Conservation (phyloP, 1,284 basidiomycete species). For the Ceratobasidium sp. region DNA sequence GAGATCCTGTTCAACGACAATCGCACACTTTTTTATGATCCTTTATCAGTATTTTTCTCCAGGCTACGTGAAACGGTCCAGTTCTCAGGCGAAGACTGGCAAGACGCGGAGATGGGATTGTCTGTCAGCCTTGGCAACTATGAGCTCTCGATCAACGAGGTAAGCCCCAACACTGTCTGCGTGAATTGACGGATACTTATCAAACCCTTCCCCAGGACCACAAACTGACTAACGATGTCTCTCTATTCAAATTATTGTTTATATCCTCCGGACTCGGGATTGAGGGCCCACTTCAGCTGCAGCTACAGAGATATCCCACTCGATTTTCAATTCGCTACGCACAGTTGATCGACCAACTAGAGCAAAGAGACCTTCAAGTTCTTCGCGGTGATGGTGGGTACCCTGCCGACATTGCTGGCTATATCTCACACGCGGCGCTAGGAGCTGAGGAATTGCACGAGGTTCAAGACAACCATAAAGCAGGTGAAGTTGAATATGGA, state of each 20-base stretch:
- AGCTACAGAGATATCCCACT: conserved; percentile 7
- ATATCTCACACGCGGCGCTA: background rate
- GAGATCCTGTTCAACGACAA: conserved; percentile 32
- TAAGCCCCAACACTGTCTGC: background rate
- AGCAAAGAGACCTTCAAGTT: conserved; percentile 28
- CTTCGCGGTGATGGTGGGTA: conserved; percentile 15
- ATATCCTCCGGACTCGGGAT: conserved; percentile 36
- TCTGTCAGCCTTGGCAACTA: background rate
- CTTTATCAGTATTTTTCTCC: conserved; percentile 26
- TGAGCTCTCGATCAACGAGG: conserved; percentile 34
- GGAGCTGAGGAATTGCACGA: conserved; percentile 11
- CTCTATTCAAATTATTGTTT: conserved; percentile 32
- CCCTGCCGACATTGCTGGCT: background rate
- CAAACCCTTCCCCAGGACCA: conserved; percentile 19
- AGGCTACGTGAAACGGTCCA: conserved; percentile 32
- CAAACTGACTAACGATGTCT: conserved; percentile 30
- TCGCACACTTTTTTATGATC: conserved; percentile 40
- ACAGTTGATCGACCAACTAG: conserved; percentile 29
- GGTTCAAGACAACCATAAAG: background rate
- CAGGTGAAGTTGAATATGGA: background rate
- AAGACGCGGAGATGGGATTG: conserved; percentile 37
- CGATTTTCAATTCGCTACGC: conserved; percentile 26
- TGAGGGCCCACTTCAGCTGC: conserved; percentile 18
- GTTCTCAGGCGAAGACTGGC: conserved; percentile 28
- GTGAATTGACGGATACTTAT: background rate